Evolutionary conservation across 345 rosid genomes (phyloP).

Genomic region (Eucalyptus sideroxylon): DNA sequence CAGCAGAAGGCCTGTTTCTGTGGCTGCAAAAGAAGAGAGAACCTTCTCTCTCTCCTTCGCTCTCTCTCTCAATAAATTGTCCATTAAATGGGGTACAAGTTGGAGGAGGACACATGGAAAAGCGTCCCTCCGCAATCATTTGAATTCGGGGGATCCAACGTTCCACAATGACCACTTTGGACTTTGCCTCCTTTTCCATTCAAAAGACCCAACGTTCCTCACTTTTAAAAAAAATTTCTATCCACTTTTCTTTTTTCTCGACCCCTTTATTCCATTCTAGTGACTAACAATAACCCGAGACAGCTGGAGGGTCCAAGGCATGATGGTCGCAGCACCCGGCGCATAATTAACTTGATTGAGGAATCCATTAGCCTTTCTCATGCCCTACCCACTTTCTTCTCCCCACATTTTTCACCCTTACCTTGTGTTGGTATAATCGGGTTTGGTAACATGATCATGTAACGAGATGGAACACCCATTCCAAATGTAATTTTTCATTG

Average conservation of each 20-base stretch:
- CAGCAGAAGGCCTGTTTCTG: not conserved
- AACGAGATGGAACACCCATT: not conserved
- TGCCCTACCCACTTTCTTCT: not conserved
- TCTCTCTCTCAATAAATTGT: not conserved
- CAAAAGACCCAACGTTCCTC: slow-evolving; percentile 1
- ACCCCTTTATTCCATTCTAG: not conserved
- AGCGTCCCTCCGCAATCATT: slow-evolving; percentile 18
- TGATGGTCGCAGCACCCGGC: not conserved
- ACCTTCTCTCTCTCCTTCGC: not conserved
- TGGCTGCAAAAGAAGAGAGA: not conserved
- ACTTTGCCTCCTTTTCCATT: not conserved
- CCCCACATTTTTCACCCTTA: not conserved
- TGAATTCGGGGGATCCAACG: slow-evolving; percentile 27
- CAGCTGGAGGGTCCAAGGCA: not conserved
- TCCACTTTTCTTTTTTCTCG: not conserved
- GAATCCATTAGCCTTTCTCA: not conserved
- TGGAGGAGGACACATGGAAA: not conserved
- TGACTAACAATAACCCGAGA: not conserved
- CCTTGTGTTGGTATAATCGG: not conserved
- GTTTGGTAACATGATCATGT: not conserved
- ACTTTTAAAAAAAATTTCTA: not conserved
- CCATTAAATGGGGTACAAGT: slow-evolving; percentile 6
- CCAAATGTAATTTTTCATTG: rapidly evolving
- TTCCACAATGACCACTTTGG: not conserved
- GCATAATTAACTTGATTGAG: not conserved